These are phyloP conservation scores for Hymenotorrendiella dingleyae DNA, from an alignment of 2,329 filamentous ascomycete genomes.

Conservation along the genomic window DNA sequence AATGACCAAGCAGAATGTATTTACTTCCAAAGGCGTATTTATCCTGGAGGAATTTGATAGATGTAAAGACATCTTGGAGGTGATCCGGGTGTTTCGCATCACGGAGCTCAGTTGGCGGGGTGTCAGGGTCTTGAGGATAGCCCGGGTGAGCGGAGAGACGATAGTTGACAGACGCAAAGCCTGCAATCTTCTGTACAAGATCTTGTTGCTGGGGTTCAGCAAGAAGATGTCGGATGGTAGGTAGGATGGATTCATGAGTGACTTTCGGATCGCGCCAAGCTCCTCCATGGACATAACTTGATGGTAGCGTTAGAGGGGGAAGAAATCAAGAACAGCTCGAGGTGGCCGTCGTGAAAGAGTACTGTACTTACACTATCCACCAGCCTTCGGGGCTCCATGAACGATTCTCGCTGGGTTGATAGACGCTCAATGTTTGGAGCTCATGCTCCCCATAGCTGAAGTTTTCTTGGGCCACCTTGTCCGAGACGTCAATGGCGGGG, in stretches of 20 bases:
- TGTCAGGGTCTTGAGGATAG: constrained; percentile 33
- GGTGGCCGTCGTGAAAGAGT: not conserved
- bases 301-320: not conserved
- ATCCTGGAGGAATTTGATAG: constrained; percentile 43
- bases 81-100: constrained; percentile 55
- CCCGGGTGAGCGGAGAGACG: constrained; percentile 51
- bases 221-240: constrained; percentile 37
- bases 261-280: constrained; percentile 52
- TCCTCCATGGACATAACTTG: constrained; percentile 47
- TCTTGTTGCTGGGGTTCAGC: constrained; percentile 32
- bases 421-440: not conserved
- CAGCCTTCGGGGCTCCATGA: not conserved
- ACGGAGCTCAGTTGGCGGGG: constrained; percentile 25
- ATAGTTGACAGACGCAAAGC: constrained; percentile 60
- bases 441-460: constrained; percentile 1
- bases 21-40: constrained; percentile 38
- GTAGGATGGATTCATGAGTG: constrained; percentile 31
- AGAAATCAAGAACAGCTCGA: too few species aligned
- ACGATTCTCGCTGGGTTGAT: not conserved
- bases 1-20: constrained; percentile 57
- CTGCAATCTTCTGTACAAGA: constrained; percentile 40
- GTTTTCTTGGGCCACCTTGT: not conserved
- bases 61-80: constrained; percentile 48
- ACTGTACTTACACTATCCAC: not conserved
- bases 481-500: not conserved